Base-by-base conservation (phyloP, 2,329 filamentous ascomycete species). In the Zymoseptoria passerinii region DNA sequence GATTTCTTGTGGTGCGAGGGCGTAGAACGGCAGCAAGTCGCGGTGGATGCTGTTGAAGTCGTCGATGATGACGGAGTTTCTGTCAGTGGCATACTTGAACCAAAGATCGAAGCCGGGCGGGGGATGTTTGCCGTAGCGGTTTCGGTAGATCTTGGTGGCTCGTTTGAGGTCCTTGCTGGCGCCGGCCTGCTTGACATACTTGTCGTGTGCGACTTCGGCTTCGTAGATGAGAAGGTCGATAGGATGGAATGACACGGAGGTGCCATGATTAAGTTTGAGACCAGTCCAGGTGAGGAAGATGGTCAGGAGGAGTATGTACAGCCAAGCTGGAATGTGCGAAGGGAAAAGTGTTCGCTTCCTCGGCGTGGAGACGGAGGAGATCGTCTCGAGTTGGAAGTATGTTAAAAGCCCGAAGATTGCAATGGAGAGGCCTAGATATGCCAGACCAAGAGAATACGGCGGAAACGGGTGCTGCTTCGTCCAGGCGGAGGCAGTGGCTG, bases 91-190 rank as follows among this genome's bases (percentile, higher is more conserved):
- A 67, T 79, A 85, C 44, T 77, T 68, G 64, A 81, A 84, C 83
- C 83, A 85, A 58, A 77, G 72, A 61, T 84, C 80, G 62, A 85
- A 86, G 10, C 78, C 78, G 8, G 83, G 82, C 27, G 83, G 83
- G 1, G 83, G 83, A 60, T 78, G 74, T 55, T 79, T 77, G 1
- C 73, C 68, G 65, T 85, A 83, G 61, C 81, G 76, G 53, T 72
- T 68, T 50, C 73, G 75, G 67, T 85, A 85, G 48, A 78, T 74
- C 19, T 69, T 61, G 6, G 81, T 77, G 27, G 81, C 81, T 58
- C 80, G 75, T 29, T 71, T 66, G 1, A 85, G 69, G 9, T 72
- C 79, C 16, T 69, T 72, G 66, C 80, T 83, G 48, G 68, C 68
- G 23, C 74, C 72, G 9, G 81, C 78, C 61, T 80, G 74, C 10